Evolutionary conservation across 2,329 filamentous ascomycete species (phyloP), one percentile per base, ranked within the genome.

Genomic region (Alternaria dauci): DNA sequence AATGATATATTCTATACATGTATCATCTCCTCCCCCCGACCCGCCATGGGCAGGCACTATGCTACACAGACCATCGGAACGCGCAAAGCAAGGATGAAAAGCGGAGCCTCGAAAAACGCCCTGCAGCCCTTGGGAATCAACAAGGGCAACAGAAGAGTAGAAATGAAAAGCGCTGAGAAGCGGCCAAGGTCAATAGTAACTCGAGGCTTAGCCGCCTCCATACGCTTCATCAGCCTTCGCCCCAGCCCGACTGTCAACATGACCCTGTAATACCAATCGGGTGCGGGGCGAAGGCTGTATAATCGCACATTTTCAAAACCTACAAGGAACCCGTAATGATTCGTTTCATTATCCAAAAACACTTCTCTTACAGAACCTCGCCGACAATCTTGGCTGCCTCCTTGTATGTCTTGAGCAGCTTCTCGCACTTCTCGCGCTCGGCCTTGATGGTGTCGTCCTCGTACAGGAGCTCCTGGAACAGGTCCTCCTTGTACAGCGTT

Each of bases 341-440:
- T 42, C 36, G 46, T 58, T 61, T 58, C 59, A 71, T 64, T 61
- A 53, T 59, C 61, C 63, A 66, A n/a, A n/a, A 42, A 52, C 32
- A 28, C 41, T 54, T 39, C 42, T 63, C 56, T 70, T 76, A 78
- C 69, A 78, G 68, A 52, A 99, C 95, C 81, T 99, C 95, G 62
- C 95, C 93, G 65, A 99, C 94, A 78, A 99, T 99, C 86, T 96
- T 97, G 65, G 94, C 93, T 20, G 95, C 95, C 83, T 99, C 95
- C 75, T 93, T 93, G 83, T 99, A 99, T 20, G 95, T 99, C 77
- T 91, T 89, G 65, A 98, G 87, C 68, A 99, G 85, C 79, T 93
- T 95, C 85, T 99, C 95, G 81, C 95, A 99, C 86, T 99, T 99
- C 83, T 98, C 94, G 64, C 94, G 89, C 82, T 98, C 94, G 75